Evolutionary conservation across 116 monocot species (phyloP).

Genomic region (Papilionanthe hybrid): DNA sequence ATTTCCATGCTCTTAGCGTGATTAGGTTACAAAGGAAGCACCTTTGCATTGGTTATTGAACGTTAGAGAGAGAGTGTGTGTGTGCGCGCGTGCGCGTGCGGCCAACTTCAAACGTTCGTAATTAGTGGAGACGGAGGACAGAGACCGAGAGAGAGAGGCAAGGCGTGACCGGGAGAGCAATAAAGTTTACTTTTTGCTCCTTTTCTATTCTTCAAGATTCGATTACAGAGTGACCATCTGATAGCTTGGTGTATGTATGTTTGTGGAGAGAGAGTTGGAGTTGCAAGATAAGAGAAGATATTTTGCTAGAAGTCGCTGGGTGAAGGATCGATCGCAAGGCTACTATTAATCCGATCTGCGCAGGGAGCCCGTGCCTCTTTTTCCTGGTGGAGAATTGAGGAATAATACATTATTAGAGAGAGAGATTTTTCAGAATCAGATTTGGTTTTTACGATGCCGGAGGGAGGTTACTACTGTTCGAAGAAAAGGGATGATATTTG

Average conservation of each 20-base stretch:
- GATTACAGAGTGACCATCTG: background rate
- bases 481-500: conserved; percentile 29
- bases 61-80: background rate
- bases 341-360: background rate
- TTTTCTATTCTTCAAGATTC: background rate
- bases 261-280: background rate
- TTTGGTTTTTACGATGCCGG: conserved; percentile 12
- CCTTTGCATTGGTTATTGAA: background rate
- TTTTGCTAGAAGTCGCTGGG: background rate
- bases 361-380: background rate
- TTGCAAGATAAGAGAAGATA: background rate
- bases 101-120: background rate
- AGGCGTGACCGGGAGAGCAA: background rate
- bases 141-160: background rate
- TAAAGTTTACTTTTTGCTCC: background rate
- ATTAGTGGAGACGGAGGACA: background rate
- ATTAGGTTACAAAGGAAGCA: background rate
- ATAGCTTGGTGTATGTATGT: background rate
- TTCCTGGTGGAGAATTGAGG: too few relatives aligned
- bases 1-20: background rate
- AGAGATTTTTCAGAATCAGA: background rate
- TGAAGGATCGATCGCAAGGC: background rate
- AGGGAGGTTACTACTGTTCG: conserved; percentile 11
- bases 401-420: background rate
- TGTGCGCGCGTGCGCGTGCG: background rate